Evolutionary conservation across 2,329 filamentous ascomycete species (phyloP).

Genomic region (Arthrinium puccinioides): DNA sequence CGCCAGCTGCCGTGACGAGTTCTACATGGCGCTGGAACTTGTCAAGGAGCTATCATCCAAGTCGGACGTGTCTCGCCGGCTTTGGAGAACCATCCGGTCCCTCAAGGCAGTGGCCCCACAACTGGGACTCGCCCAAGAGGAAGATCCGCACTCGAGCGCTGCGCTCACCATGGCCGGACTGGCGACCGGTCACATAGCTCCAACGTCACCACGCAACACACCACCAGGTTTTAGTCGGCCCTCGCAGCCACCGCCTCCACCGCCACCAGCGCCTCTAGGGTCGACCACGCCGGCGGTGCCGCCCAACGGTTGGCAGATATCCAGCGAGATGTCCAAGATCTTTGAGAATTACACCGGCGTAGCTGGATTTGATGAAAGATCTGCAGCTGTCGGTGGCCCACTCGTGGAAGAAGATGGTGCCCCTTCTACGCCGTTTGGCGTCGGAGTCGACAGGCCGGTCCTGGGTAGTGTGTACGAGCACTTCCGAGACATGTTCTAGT

Average conservation of each 20-base stretch:
- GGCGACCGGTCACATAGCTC: constrained; percentile 28
- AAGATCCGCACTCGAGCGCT: constrained; percentile 43
- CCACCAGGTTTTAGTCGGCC: constrained; percentile 3
- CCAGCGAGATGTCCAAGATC: constrained; percentile 45
- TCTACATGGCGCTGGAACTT: constrained; percentile 70
- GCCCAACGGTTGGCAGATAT: constrained; percentile 41
- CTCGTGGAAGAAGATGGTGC: constrained; percentile 4
- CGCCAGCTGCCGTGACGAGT: constrained; percentile 62
- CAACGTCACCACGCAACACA: not conserved
- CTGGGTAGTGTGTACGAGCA: constrained; percentile 16
- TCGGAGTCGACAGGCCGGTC: constrained; percentile 7
- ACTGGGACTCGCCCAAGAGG: constrained; percentile 54
- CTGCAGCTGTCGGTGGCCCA: not conserved
- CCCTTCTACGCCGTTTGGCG: constrained; percentile 1
- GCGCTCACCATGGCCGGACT: constrained; percentile 50
- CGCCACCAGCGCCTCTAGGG: not conserved
- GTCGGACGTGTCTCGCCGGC: constrained; percentile 62
- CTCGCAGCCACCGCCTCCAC: not conserved
- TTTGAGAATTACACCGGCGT: constrained; percentile 31
- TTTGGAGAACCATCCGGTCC: constrained; percentile 66
- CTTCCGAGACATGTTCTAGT: constrained; percentile 20
- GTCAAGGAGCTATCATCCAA: constrained; percentile 66
- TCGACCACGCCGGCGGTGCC: constrained; percentile 2
- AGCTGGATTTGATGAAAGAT: constrained; percentile 5
- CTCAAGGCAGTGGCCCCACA: constrained; percentile 66